A percentile compares a stretch with the other conserved stretches of the same genome.
phyloP scores from a whole-genome alignment of 805 yeast genomes.

The Sugiyamaella qingdaonensis region DNA sequence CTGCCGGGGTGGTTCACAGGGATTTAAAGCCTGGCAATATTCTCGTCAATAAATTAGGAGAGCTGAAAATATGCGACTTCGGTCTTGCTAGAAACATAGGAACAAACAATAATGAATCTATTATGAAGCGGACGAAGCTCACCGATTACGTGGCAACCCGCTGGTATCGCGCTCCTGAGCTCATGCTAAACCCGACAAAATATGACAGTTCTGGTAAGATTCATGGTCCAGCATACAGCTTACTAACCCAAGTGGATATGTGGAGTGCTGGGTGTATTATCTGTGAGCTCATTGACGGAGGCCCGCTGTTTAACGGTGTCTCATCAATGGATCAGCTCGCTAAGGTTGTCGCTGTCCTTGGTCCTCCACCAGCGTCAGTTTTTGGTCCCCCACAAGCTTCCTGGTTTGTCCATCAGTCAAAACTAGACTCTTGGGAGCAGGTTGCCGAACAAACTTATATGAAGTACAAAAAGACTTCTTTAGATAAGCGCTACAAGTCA shows the following conservation, averaged over 20 bases:
- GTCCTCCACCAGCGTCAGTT: constrained; percentile 51
- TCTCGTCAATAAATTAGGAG: constrained; percentile 68
- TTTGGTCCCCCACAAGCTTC: not conserved
- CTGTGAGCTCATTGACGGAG: constrained; percentile 77
- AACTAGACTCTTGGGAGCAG: not conserved
- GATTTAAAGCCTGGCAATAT: constrained; percentile 92
- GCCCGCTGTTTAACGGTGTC: constrained; percentile 75
- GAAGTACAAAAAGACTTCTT: constrained; percentile 4
- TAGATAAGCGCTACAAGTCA: constrained; percentile 51
- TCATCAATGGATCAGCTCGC: constrained; percentile 66
- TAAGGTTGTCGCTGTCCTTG: constrained; percentile 65
- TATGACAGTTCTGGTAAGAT: constrained; percentile 50
- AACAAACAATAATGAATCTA: constrained; percentile 7
- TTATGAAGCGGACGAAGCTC: constrained; percentile 13
- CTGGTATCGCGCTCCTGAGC: constrained; percentile 95
- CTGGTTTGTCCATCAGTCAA: not conserved
- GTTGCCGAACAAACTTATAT: not conserved
- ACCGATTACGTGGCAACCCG: constrained; percentile 79
- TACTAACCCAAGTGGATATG: constrained; percentile 56
- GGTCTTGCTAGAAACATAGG: constrained; percentile 81
- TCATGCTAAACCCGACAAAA: constrained; percentile 54
- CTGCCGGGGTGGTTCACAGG: constrained; percentile 88
- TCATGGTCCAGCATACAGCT: not conserved
- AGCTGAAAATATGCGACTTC: constrained; percentile 84
- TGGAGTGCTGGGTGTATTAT: constrained; percentile 94